Evolutionary conservation across 1,284 basidiomycete species (phyloP), one percentile per base, ranked within the genome.

Genomic region (Cronartium quercuum): DNA sequence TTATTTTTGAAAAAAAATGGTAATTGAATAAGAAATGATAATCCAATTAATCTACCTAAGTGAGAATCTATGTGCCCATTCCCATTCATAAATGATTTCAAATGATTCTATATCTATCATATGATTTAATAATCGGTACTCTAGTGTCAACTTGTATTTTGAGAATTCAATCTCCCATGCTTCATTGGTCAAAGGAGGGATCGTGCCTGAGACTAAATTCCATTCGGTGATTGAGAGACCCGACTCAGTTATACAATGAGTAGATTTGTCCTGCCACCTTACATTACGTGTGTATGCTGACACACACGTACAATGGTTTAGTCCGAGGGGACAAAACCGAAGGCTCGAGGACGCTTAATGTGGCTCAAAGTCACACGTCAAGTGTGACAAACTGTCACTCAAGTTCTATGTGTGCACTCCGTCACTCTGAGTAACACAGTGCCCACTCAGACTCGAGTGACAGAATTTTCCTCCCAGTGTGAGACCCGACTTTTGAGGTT

Each of bases 191-290:
- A 92, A 83, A 1, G 96, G 96, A 18, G 94, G 92, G 18, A 93
- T 82, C 71, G 94, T 85, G 29, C 96, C 96, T 62, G 92, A 90
- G 77, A 98, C 89, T 6, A 95, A 93, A 76, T 88, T 88, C 96
- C 96, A 99, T 85, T 99, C 96, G 40, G 92, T 95, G 81, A 99
- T 99, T 78, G 92, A 94, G 77, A 99, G 85, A 5, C 96, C 96
- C 34, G 93, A 96, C 83, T 99, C 96, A 3, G 96, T 99, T 76
- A 99, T 86, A 57, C 96, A n/a, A n/a, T n/a, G n/a, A n/a, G n/a
- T n/a, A n/a, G n/a, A n/a, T n/a, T n/a, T n/a, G n/a, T n/a, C n/a
- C n/a, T n/a, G n/a, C n/a, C n/a, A n/a, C n/a, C n/a, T n/a, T n/a
- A n/a, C n/a, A n/a, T n/a, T n/a, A n/a, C n/a, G n/a, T n/a, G n/a